phyloP scores from a whole-genome alignment of 768 basidiomycete species.

The Infundibulicybe gibba region DNA sequence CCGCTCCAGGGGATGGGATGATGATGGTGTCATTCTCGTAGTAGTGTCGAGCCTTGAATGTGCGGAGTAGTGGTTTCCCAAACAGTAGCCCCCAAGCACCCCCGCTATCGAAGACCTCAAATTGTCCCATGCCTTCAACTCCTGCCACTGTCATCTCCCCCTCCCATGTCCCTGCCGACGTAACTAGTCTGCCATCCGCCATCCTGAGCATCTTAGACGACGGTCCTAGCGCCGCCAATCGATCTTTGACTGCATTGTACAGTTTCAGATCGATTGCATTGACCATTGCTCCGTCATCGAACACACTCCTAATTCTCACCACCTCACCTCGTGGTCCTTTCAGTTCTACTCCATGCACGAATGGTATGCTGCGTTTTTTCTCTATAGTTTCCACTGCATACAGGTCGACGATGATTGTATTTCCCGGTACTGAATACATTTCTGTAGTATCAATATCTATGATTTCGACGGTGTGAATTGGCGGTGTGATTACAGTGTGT shows the following conservation, averaged over 20 bases:
- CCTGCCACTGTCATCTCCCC: too few relatives aligned
- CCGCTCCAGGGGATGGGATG: neutral
- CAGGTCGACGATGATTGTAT: too few relatives aligned
- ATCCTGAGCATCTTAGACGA: constrained; percentile 7
- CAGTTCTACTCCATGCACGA: constrained; percentile 5
- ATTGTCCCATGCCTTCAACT: constrained; percentile 8
- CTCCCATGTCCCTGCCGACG: constrained; percentile 8
- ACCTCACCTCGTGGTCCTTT: constrained; percentile 10
- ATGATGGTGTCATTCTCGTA: constrained; percentile 4
- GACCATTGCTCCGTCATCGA: constrained; percentile 13
- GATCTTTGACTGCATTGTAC: neutral
- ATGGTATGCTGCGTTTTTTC: too few relatives aligned
- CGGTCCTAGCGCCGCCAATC: neutral
- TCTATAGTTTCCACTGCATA: too few relatives aligned
- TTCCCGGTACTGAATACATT: too few relatives aligned
- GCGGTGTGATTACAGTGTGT: too few relatives aligned
- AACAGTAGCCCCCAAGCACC: too few relatives aligned
- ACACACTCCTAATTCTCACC: constrained; percentile 2
- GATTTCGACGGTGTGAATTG: too few relatives aligned
- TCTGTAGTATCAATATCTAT: too few relatives aligned
- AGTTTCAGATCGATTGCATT: constrained; percentile 7
- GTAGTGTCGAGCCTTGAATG: constrained; percentile 8
- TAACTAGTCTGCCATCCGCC: constrained; percentile 9
- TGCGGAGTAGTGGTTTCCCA: too few relatives aligned
- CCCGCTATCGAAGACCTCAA: too few relatives aligned